phyloP scores from a whole-genome alignment of 306 rosid species.

The Oxytropis ochrocephala region DNA sequence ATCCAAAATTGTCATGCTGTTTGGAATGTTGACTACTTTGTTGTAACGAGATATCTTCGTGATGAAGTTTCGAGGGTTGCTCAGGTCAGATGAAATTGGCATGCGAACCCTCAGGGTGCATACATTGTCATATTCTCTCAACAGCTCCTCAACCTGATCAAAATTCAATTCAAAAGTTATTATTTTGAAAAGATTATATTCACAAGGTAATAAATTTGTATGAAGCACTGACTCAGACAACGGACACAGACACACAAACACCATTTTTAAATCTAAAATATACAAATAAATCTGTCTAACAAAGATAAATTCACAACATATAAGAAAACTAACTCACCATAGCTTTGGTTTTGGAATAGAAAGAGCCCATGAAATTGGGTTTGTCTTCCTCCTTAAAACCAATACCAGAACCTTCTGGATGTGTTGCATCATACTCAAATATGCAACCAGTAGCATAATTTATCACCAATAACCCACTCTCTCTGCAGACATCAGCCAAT shows the following conservation, averaged over 20 bases:
- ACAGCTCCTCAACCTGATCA: conserved; percentile 76
- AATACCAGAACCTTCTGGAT: conserved; percentile 73
- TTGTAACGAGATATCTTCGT: conserved; percentile 81
- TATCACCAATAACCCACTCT: conserved; percentile 56
- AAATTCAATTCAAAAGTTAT: not conserved
- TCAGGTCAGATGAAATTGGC: conserved; percentile 84
- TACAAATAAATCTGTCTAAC: not conserved
- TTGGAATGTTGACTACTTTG: conserved; percentile 82
- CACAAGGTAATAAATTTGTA: not conserved
- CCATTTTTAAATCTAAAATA: too few relatives aligned
- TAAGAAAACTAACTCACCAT: conserved; percentile 43
- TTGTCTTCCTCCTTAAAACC: conserved; percentile 83
- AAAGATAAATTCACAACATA: not conserved
- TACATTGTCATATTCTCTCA: conserved; percentile 75
- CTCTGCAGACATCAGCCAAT: conserved; percentile 77
- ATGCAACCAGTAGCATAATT: conserved; percentile 89
- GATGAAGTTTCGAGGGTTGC: conserved; percentile 79
- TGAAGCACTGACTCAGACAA: too few relatives aligned
- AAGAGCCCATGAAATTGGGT: conserved; percentile 76
- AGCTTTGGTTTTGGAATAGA: conserved; percentile 84
- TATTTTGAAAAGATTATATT: not conserved
- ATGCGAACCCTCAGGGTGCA: conserved; percentile 86
- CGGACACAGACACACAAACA: too few relatives aligned
- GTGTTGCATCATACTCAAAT: conserved; percentile 69
- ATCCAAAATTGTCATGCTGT: conserved; percentile 83